Percentiles rank a stretch among this genome's conserved stretches.
These are phyloP conservation scores for Suhomyces panamericanus DNA, from an alignment of 1,139 yeast species.

Conservation along the genomic window DNA sequence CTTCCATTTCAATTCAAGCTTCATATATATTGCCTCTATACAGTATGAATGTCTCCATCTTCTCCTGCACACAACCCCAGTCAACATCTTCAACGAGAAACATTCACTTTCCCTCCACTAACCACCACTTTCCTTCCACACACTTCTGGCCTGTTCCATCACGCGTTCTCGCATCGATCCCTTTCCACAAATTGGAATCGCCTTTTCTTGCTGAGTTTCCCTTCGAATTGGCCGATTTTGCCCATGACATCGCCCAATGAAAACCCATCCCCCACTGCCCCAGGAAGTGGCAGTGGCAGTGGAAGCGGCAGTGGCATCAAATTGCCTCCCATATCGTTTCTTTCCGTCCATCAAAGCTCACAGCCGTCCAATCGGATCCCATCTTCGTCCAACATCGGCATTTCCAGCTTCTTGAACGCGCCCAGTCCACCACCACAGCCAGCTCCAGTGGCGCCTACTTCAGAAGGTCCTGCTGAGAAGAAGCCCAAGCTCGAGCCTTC, in stretches of 20 bases:
- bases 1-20: no score
- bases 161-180: not conserved
- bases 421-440: slow-evolving; percentile 10
- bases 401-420: slow-evolving; percentile 20
- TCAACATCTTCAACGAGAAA: slow-evolving; percentile 3
- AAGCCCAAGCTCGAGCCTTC: slow-evolving; percentile 5
- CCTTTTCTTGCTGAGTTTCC: not conserved
- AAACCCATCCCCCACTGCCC: slow-evolving; percentile 5
- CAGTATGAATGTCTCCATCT: not conserved
- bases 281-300: not conserved
- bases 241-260: slow-evolving; percentile 12
- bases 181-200: not conserved
- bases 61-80: slow-evolving; percentile 2
- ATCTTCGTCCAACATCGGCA: slow-evolving; percentile 23
- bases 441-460: not conserved
- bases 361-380: slow-evolving; percentile 19
- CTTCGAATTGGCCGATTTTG: not conserved
- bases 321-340: slow-evolving; percentile 32
- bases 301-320: slow-evolving; percentile 19
- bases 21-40: no score
- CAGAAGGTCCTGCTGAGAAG: slow-evolving; percentile 5
- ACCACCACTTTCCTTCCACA: not conserved
- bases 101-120: not conserved
- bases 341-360: slow-evolving; percentile 20
- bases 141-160: not conserved